Evolutionary conservation across 2,329 filamentous ascomycete species (phyloP).

Genomic region (Trichoderma sp.): DNA sequence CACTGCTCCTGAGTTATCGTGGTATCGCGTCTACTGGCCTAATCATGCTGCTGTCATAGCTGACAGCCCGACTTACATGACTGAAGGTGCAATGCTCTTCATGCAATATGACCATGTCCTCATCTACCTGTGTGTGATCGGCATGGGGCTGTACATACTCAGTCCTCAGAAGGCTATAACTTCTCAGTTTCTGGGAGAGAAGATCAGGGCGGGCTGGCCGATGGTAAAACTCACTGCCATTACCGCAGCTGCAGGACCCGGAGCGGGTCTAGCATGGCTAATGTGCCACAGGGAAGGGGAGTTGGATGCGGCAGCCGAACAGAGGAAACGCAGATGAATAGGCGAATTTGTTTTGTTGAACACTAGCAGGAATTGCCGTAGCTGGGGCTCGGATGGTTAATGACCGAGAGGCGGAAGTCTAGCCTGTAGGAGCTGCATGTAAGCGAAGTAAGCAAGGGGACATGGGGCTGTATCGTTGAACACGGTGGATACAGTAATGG

Average conservation of each 20-base stretch:
- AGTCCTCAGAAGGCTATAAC: background rate
- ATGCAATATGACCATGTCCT: constrained; percentile 2
- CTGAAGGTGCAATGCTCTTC: background rate
- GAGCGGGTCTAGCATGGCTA: background rate
- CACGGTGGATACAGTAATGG: background rate
- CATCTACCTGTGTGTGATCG: background rate
- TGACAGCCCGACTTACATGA: background rate
- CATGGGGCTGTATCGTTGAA: background rate
- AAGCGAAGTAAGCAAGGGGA: background rate
- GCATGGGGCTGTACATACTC: background rate
- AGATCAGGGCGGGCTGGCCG: background rate
- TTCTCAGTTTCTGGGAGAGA: background rate
- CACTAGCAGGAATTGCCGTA: background rate
- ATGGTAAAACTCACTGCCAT: background rate
- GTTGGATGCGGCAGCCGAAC: background rate
- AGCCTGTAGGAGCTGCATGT: background rate
- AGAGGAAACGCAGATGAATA: background rate
- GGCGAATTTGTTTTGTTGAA: background rate
- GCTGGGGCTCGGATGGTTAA: background rate
- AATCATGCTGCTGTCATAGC: background rate
- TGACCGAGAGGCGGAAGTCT: background rate
- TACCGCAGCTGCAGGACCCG: background rate
- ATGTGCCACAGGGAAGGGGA: background rate
- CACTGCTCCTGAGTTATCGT: background rate
- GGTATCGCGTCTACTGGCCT: background rate